Evolutionary conservation across 2,329 filamentous ascomycete species (phyloP), one percentile per base, ranked within the genome.

Genomic region (Apiospora marii): DNA sequence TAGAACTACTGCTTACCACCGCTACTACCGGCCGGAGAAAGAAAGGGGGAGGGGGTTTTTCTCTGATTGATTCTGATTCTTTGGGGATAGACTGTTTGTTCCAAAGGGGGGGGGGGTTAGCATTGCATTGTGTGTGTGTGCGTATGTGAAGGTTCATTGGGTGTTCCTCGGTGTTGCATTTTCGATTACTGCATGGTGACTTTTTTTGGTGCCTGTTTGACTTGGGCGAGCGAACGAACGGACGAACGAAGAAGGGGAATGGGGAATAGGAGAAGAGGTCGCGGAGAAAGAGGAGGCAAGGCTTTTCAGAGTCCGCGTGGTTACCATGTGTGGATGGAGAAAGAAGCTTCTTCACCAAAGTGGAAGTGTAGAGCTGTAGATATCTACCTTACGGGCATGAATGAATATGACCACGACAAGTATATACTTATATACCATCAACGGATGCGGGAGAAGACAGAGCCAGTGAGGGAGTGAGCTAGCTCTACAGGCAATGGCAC

Each of bases 101-200:
- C 10, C 34, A 61, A 34, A 22, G 53, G 53, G 51, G 30, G 53
- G 51, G 30, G 53, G 53, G 27, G 37, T 61, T 37, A 37, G 53
- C 53, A 61, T 61, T 34, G 53, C 53, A 61, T 61, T 49, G 46
- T 48, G 46, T 49, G 46, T 49, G 22, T 48, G 46, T 48, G 46
- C 46, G 12, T 14, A 12, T 53, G 24, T 53, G 30, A 34, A 14
- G 37, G 34, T 41, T 41, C 19, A 64, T 64, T 41, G 58, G 58
- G 58, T n/a, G 34, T 61, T 58, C 19, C 53, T 37, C 30, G 53
- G 53, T 61, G 53, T 61, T 61, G 53, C 53, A 61, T 61, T 37
- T 61, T 61, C 53, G 12, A 37, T 61, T 61, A 61, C 19, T 61
- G 53, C 53, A 61, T 61, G n/a, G 53, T 37, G 53, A 37, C 16